Base-by-base conservation (phyloP, 495 filamentous ascomycete species). In the Astrothelium macrocarpum region DNA sequence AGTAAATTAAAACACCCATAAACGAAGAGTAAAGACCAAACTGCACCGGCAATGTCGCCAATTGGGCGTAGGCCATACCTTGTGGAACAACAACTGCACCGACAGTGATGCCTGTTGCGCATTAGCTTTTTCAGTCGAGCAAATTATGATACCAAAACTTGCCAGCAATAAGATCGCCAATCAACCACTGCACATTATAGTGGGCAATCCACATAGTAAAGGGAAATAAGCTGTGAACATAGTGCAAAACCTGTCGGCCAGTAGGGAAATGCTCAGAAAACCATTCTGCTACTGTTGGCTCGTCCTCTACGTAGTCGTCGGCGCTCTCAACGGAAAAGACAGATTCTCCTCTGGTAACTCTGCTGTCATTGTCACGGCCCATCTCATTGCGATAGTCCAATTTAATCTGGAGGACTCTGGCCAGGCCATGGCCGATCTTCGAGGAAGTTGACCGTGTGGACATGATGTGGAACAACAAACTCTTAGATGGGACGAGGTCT, bases 11-110 rank as follows among this genome's bases (percentile, higher is more conserved):
- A 2, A 97, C 93, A 29, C 94, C 94, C 87, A 97, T 96, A 70
- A 99, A 99, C 0, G 93, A 97, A 0, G 93, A 94, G 72, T 99
- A 99, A 0, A 99, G 78, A 60, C 94, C 94, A 70, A 84, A 99
- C 71, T 99, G 80, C 2, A 87, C 83, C 0, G 80, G 78, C 25
- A 99, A 80, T 46, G 84, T 78, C 9, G 94, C 94, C 45, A 99
- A 78, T 66, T 87, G 81, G 28, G 94, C 93, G 75, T 99, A 99
- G 1, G 95, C 92, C 94, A 99, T 97, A 63, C 90, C 88, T 71
- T 99, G 94, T 4, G 94, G 94, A 32, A 99, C 90, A 25, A 99
- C 94, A 36, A 99, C 93, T 59, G 87, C 88, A 62, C 94, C 94
- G 61, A 97, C 92, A 5, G 94, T 98, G 71, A 98, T 88, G 71